Evolutionary conservation across 2,329 filamentous ascomycete species (phyloP).

Genomic region (Plenodomus tracheiphilus): DNA sequence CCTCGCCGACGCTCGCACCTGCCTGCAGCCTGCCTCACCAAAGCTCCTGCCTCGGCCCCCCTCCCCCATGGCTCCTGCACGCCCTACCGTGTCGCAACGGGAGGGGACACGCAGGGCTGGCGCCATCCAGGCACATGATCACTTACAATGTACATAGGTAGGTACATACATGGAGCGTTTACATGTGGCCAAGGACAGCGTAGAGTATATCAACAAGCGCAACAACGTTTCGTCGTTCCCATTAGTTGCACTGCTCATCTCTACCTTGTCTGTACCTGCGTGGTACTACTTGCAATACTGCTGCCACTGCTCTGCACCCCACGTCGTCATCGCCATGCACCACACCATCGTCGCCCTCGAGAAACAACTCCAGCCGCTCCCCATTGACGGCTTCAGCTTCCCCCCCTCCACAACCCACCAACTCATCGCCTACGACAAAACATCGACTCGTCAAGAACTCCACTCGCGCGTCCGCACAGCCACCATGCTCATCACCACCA

Average conservation of each 20-base stretch:
- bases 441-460: slow-evolving; percentile 31
- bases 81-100: slow-evolving; percentile 8
- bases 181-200: too few species aligned
- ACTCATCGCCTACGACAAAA: slow-evolving; percentile 46
- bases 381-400: slow-evolving; percentile 44
- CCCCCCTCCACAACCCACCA: slow-evolving; percentile 41
- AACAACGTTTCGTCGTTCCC: neutral
- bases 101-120: too few species aligned
- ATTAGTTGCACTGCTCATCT: too few species aligned
- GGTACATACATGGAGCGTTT: too few species aligned
- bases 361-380: slow-evolving; percentile 46
- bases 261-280: too few species aligned
- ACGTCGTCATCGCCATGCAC: slow-evolving; percentile 31
- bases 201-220: too few species aligned
- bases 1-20: neutral
- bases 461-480: slow-evolving; percentile 50
- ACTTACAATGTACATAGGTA: too few species aligned
- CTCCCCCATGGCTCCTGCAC: slow-evolving; percentile 1
- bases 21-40: neutral
- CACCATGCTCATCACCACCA: slow-evolving; percentile 51
- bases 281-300: neutral
- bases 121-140: too few species aligned
- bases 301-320: too few species aligned
- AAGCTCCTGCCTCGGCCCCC: too few species aligned
- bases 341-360: slow-evolving; percentile 55